Percentiles rank a stretch among this genome's conserved stretches.
phyloP scores from a whole-genome alignment of 345 rosid species.

The Salix arbutifolia region DNA sequence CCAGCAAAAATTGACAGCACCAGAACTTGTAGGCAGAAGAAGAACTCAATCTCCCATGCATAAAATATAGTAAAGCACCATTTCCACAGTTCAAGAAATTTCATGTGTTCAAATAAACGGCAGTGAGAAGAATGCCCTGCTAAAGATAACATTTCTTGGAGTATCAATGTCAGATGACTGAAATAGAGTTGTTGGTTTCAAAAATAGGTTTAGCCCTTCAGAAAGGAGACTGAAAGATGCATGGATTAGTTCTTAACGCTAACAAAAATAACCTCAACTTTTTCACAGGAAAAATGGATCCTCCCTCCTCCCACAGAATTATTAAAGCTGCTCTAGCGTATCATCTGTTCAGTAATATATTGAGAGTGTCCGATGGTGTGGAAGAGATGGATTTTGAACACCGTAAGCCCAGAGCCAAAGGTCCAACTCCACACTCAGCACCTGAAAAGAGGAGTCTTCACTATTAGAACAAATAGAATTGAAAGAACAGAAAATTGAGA shows the following conservation, averaged over 20 bases:
- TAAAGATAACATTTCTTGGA: not conserved
- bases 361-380: conserved; percentile 62
- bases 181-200: not conserved
- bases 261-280: not conserved
- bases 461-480: not conserved
- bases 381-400: conserved; percentile 48
- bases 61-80: not conserved
- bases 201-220: not conserved
- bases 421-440: conserved; percentile 67
- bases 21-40: no score
- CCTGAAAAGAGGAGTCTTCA: conserved; percentile 30
- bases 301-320: not conserved
- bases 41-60: not conserved
- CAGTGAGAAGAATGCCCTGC: not conserved
- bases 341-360: conserved; percentile 48
- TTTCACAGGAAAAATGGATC: not conserved
- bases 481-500: not conserved
- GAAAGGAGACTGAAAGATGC: not conserved
- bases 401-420: conserved; percentile 86
- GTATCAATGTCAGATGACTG: not conserved
- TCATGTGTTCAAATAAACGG: not conserved
- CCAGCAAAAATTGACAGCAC: conserved; percentile 55
- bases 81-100: not conserved
- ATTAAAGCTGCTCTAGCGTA: not conserved
- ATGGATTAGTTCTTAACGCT: not conserved